Evolutionary conservation across 169 alveolate species (phyloP), one percentile per base, ranked within the genome.

Genomic region (Cryptosporidium sp.): DNA sequence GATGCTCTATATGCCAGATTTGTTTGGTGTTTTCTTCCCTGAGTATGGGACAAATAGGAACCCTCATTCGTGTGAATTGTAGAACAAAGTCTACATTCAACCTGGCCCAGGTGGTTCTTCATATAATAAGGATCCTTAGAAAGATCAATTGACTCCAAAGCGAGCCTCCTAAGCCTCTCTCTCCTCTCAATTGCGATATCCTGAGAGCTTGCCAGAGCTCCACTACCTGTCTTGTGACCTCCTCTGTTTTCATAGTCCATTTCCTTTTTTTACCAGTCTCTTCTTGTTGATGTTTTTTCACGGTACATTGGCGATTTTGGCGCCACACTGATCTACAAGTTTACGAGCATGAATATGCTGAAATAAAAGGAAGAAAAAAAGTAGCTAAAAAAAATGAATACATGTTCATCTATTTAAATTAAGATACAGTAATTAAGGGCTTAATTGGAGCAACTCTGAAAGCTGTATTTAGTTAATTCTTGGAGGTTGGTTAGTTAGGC

Each of bases 61-160:
- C 98, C 98, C 92, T 99, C 99, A 91, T 98, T 97, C 41, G 98
- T 97, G 93, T 98, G 99, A 43, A 97, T 93, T 18, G 99, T 99
- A 51, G 98, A 95, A 92, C 99, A 98, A 55, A 99, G 95, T 70
- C 98, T 96, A 86, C 98, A 95, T 61, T 94, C 97, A 33, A 94
- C 70, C 67, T 97, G 96, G 74, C 98, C 96, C 59, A 96, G 89
- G 91, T 96, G 97, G 71, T 96, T 96, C 84, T 92, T 95, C 93
- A 94, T 85, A 45, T 95, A 93, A 80, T 95, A 96, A 31, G 98
- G 97, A 84, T 95, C 98, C 84, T 95, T 95, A 48, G 95, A 91
- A 43, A 96, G 84, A 93, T 95, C 97, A 1, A 94, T 96, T 16
- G 99, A 97, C 92, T 98, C 99, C 84, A 98, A 92, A 18, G 99